Evolutionary conservation across 495 filamentous ascomycete genomes (phyloP), one percentile per base, ranked within the genome.

Genomic region (Penicillium riverlandense): DNA sequence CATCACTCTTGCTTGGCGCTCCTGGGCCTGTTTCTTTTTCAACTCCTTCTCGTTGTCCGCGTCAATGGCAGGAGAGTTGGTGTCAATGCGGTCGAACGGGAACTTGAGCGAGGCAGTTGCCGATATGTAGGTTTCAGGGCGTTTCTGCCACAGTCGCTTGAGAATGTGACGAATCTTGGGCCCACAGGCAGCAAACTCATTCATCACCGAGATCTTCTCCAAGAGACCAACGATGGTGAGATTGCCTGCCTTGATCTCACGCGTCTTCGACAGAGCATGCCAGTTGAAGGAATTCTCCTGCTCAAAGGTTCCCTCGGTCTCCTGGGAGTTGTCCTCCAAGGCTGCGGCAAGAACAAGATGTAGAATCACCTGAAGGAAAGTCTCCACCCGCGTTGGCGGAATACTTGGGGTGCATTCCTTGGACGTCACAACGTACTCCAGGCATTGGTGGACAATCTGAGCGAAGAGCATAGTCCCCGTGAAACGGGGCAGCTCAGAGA

Each of bases 1-100:
- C 90, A 97, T 95, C 13, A 97, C 86, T 50, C 77, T 82, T 8
- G 90, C 90, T 66, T 97, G 89, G 38, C 92, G 76, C 47, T 91
- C 89, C 30, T 88, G 62, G 0, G 94, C 92, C 28, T 90, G 83
- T 53, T 83, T 80, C 71, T 96, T 97, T 73, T 89, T 97, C 38
- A 75, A 64, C 60, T 94, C 88, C 38, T 80, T 82, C 48, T 90
- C 84, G 48, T 82, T 79, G 9, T 85, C 79, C 2, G 66, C 72
- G 43, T 77, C 78, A 8, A 74, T 72, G 8, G 72, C 72, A 11
- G 82, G 78, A 0, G 78, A 80, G 33, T 69, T 72, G 11, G 76
- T 80, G 28, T 79, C 76, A 15, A 77, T 62, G 22, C 75, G 62
- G 38, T 82, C 78, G 38, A 72, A 67, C 33, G 67, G 63, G 47